Evolutionary conservation across 441 rosid species (phyloP).

Genomic region (Capsella rubella): DNA sequence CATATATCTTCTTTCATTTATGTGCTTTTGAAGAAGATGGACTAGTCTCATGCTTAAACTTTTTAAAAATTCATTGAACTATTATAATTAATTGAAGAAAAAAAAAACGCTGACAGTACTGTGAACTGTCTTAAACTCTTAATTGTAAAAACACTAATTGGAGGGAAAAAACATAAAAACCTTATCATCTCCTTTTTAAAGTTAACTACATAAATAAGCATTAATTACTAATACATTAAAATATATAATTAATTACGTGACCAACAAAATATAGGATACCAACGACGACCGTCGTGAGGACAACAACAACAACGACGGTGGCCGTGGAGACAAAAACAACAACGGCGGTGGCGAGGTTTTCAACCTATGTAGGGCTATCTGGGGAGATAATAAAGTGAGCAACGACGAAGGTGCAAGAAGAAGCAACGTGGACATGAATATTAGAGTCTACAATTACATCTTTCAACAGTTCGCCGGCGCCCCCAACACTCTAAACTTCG

Average conservation of each 20-base stretch:
- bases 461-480: constrained; percentile 32
- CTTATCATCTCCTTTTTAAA: constrained; percentile 22
- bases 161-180: not conserved
- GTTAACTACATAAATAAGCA: constrained; percentile 9
- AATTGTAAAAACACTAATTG: not conserved
- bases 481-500: constrained; percentile 18
- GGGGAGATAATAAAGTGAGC: not conserved
- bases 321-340: not conserved
- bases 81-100: constrained; percentile 2
- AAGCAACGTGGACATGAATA: constrained; percentile 24
- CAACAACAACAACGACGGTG: constrained; percentile 1
- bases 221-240: not conserved
- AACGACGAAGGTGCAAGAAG: constrained; percentile 12
- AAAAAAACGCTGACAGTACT: constrained; percentile 3
- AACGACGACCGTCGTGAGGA: not conserved
- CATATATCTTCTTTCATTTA: not conserved
- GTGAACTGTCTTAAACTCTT: constrained; percentile 6
- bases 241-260: not conserved
- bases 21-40: not conserved
- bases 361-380: not conserved
- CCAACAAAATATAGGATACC: constrained; percentile 22
- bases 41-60: not conserved
- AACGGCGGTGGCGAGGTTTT: constrained; percentile 8
- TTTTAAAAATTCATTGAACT: constrained; percentile 17
- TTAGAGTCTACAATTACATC: constrained; percentile 27